phyloP scores from a whole-genome alignment of 2,329 filamentous ascomycete genomes.

The Calonectria naviculata region DNA sequence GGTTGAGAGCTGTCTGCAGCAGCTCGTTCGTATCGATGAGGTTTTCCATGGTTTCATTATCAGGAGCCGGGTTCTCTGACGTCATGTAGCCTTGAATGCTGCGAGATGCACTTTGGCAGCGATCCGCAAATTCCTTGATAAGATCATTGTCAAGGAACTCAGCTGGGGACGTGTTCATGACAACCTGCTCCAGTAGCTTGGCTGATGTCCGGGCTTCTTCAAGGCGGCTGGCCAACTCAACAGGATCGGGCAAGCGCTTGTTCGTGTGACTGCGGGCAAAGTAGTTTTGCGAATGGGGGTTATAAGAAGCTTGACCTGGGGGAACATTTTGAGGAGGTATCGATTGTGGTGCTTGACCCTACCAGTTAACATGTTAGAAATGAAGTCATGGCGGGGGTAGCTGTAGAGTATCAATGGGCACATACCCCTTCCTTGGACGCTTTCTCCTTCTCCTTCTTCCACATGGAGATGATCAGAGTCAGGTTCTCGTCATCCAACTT shows the following conservation, averaged over 20 bases:
- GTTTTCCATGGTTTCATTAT: conserved; percentile 93
- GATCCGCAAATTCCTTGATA: conserved; percentile 89
- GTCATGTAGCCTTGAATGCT: conserved; percentile 90
- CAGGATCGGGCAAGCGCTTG: conserved; percentile 70
- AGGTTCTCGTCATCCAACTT: conserved; percentile 82
- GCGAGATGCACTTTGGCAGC: conserved; percentile 83
- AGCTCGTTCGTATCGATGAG: conserved; percentile 96
- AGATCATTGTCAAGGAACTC: conserved; percentile 88
- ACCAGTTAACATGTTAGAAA: conserved; percentile 22
- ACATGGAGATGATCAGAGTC: conserved; percentile 81
- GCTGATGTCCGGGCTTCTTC: conserved; percentile 93
- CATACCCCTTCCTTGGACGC: conserved; percentile 64
- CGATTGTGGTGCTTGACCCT: conserved; percentile 36
- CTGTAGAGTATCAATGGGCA: conserved; percentile 4
- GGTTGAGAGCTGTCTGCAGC: conserved; percentile 82
- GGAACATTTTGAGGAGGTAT: conserved; percentile 20
- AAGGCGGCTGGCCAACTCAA: conserved; percentile 84
- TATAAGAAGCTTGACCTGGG: conserved; percentile 23
- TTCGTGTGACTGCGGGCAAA: conserved; percentile 64
- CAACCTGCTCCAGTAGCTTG: conserved; percentile 90
- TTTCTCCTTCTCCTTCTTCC: conserved; percentile 85
- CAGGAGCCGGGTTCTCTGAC: conserved; percentile 80
- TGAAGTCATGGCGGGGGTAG: not conserved
- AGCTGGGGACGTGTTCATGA: conserved; percentile 82
- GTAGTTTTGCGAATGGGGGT: conserved; percentile 65